Evolutionary conservation across 2,329 filamentous ascomycete genomes (phyloP).

Genomic region (Aspergillus unguis): DNA sequence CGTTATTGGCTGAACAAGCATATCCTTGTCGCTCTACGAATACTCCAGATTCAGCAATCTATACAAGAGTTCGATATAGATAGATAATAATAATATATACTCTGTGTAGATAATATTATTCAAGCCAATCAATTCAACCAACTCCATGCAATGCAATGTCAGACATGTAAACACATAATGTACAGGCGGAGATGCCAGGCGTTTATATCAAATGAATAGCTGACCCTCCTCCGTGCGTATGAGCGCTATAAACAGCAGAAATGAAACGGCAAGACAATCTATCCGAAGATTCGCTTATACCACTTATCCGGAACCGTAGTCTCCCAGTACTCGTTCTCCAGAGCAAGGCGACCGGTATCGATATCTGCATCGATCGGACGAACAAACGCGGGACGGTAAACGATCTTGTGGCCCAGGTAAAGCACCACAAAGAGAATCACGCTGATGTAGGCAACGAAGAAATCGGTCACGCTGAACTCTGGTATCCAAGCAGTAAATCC

Average conservation of each 20-base stretch:
- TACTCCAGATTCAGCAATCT: no score
- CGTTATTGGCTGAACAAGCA: background rate
- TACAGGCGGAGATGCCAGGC: slow-evolving; percentile 7
- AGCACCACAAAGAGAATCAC: slow-evolving; percentile 61
- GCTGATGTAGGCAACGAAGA: slow-evolving; percentile 64
- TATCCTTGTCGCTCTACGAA: background rate
- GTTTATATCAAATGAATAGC: background rate
- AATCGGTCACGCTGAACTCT: slow-evolving; percentile 56
- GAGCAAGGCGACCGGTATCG: slow-evolving; percentile 37
- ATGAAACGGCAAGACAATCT: slow-evolving; percentile 1
- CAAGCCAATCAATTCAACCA: slow-evolving; percentile 6
- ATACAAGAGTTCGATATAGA: no score
- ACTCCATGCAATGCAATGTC: slow-evolving; percentile 14
- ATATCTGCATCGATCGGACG: slow-evolving; percentile 42
- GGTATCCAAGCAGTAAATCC: slow-evolving; percentile 67
- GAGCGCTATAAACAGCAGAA: background rate
- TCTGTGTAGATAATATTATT: no score
- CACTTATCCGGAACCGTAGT: slow-evolving; percentile 17
- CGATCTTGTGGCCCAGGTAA: slow-evolving; percentile 59
- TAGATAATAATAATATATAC: no score
- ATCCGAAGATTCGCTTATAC: slow-evolving; percentile 16
- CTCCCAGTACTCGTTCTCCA: slow-evolving; percentile 35
- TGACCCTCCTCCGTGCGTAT: background rate
- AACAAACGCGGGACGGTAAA: slow-evolving; percentile 39
- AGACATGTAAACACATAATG: slow-evolving; percentile 9